Evolutionary conservation across 192 early-diverging fungal genomes (phyloP).

Genomic region (Linnemannia zychae): DNA sequence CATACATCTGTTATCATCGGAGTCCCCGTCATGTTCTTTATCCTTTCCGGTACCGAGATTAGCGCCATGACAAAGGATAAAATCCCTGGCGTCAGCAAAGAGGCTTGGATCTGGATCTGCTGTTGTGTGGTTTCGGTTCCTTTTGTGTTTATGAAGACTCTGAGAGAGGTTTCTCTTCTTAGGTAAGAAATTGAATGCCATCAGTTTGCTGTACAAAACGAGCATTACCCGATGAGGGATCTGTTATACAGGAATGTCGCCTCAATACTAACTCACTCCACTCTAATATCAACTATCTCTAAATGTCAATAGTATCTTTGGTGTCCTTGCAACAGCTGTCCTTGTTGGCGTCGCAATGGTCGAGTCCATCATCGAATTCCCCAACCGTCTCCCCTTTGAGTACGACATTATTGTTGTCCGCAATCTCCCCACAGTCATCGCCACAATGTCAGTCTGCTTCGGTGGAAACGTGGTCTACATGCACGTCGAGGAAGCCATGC

Average conservation of each 20-base stretch:
- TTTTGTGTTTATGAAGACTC: constrained; percentile 78
- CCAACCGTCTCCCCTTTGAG: constrained; percentile 46
- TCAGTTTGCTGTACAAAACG: neutral
- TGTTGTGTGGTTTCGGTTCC: constrained; percentile 75
- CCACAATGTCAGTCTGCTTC: constrained; percentile 86
- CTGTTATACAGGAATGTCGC: too few relatives aligned
- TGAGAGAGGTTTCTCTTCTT: constrained; percentile 84
- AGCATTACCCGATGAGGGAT: too few relatives aligned
- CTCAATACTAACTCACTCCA: too few relatives aligned
- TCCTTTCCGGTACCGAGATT: constrained; percentile 81
- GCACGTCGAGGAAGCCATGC: constrained; percentile 87
- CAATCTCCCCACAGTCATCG: constrained; percentile 80
- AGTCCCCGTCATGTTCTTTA: constrained; percentile 77
- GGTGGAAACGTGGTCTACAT: constrained; percentile 87
- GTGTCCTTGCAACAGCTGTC: constrained; percentile 78
- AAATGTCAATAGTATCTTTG: constrained; percentile 84
- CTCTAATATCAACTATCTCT: too few relatives aligned
- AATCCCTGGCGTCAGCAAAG: constrained; percentile 41
- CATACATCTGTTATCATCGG: constrained; percentile 77
- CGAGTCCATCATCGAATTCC: constrained; percentile 65
- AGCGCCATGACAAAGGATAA: constrained; percentile 63
- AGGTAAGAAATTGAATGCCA: constrained; percentile 42
- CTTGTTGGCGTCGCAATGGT: constrained; percentile 79
- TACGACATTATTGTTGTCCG: constrained; percentile 71
- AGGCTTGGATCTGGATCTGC: constrained; percentile 75